Conservation (phyloP, 176 grass and related monocot species). For the Eleusine coracana region DNA sequence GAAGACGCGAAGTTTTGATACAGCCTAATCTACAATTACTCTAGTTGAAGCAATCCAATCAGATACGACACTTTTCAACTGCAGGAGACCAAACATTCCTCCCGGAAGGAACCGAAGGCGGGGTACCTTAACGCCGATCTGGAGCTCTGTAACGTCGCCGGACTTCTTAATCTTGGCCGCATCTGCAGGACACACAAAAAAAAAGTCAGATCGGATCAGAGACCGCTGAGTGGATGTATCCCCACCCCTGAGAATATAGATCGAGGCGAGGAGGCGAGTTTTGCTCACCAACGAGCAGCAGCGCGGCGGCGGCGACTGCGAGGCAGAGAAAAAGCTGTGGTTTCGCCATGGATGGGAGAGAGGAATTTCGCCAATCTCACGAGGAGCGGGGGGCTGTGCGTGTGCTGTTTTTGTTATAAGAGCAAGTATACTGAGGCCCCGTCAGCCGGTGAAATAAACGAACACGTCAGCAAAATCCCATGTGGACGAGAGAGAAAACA, state of each 20-base stretch:
- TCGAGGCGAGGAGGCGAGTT: not conserved
- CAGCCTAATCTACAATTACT: not conserved
- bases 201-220: conserved; percentile 44
- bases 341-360: conserved; percentile 51
- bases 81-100: not conserved
- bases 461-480: no score
- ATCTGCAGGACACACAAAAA: conserved; percentile 40
- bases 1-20: not conserved
- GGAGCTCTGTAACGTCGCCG: conserved; percentile 82
- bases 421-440: no score
- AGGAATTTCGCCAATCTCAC: not conserved
- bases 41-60: not conserved
- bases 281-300: conserved; percentile 51
- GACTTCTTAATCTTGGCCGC: conserved; percentile 65
- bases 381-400: not conserved
- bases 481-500: no score
- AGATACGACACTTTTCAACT: not conserved
- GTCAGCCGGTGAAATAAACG: no score
- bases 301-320: not conserved
- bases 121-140: conserved; percentile 92
- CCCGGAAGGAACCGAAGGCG: not conserved
- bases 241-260: not conserved
- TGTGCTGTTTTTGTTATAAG: no score
- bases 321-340: conserved; percentile 38
- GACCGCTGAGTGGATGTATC: not conserved